Base-by-base conservation (phyloP, 345 rosid genomes). In the Passiflora organensis region DNA sequence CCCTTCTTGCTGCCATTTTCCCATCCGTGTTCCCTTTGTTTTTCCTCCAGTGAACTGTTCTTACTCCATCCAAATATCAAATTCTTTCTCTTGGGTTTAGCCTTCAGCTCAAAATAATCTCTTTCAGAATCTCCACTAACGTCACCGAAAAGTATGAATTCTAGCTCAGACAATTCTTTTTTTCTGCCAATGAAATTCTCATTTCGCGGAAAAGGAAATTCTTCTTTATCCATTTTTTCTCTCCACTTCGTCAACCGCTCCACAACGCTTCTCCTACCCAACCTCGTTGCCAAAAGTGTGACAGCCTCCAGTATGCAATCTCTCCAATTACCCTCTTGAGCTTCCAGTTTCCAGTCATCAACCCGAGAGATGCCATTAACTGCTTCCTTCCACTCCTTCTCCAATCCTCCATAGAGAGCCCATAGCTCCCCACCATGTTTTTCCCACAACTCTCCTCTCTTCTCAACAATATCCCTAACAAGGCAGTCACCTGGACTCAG, bases 301-400 rank as follows among this genome's bases (percentile, higher is more conserved):
- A 89, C 91, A 0, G 89, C 78, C 48, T 80, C 78, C 59, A 84
- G 65, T 37, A 89, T 80, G 76, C 97, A 86, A 18, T 86, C 95
- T 76, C 97, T 85, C 97, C 95, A 89, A 50, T 80, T 79, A 46
- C 97, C 97, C 16, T 85, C 88, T 48, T 71, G 88, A 70, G 97
- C 95, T 71, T 89, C 95, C 32, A 89, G 83, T 70, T 89, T 89
- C 91, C 95, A 83, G 18, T 93, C 97, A 72, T 83, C 89, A 56
- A 76, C 83, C 2, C 86, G 76, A 6, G 81, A 73, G 20, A 93
- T 72, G 59, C 89, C 77, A 24, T 74, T 75, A 32, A 93, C 79
- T 0, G 97, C 96, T 62, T 86, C 99, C 68, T 65, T 93, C 97
- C 99, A 93, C 51, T 93, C 99, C 67, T 77, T 82, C 78, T 93